Conservation (phyloP, 495 filamentous ascomycete species). For the Thermothielavioides terrestris region DNA sequence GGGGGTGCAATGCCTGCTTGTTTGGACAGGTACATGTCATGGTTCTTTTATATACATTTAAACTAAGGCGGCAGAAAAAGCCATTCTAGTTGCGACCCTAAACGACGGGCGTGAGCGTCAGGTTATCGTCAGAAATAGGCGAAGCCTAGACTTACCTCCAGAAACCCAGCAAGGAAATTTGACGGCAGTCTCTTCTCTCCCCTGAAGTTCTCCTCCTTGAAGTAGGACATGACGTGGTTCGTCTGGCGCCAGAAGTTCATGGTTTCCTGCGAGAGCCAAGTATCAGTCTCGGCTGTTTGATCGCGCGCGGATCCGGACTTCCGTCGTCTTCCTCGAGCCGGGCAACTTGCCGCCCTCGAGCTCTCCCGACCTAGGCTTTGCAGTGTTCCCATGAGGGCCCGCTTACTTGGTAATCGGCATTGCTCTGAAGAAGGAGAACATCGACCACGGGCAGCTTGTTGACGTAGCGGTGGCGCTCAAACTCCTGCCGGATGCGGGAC, state of each 20-base stretch:
- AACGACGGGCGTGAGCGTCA: slow-evolving; percentile 1
- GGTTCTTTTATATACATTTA: slow-evolving; percentile 29
- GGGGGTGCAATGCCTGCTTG: not conserved
- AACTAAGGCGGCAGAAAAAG: slow-evolving; percentile 7
- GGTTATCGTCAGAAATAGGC: not conserved
- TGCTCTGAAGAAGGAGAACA: slow-evolving; percentile 76
- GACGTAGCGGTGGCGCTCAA: slow-evolving; percentile 91
- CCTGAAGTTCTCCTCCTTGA: slow-evolving; percentile 70
- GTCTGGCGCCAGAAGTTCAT: slow-evolving; percentile 99
- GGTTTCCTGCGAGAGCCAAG: slow-evolving; percentile 60
- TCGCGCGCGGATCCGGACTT: not conserved
- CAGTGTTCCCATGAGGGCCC: not conserved
- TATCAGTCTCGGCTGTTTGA: slow-evolving; percentile 7
- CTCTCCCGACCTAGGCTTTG: not conserved
- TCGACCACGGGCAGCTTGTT: slow-evolving; percentile 81
- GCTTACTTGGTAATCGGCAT: slow-evolving; percentile 77
- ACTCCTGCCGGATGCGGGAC: slow-evolving; percentile 93
- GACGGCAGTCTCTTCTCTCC: slow-evolving; percentile 67
- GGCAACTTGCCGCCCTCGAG: not conserved
- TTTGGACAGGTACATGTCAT: not conserved
- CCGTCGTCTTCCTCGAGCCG: not conserved
- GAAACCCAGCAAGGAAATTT: slow-evolving; percentile 86
- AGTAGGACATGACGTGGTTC: slow-evolving; percentile 94
- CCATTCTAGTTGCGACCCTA: slow-evolving; percentile 45
- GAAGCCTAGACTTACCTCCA: slow-evolving; percentile 53